Percentiles rank a stretch among this genome's conserved stretches.
phyloP scores from a whole-genome alignment of 345 rosid species.

The Linum lewisii region DNA sequence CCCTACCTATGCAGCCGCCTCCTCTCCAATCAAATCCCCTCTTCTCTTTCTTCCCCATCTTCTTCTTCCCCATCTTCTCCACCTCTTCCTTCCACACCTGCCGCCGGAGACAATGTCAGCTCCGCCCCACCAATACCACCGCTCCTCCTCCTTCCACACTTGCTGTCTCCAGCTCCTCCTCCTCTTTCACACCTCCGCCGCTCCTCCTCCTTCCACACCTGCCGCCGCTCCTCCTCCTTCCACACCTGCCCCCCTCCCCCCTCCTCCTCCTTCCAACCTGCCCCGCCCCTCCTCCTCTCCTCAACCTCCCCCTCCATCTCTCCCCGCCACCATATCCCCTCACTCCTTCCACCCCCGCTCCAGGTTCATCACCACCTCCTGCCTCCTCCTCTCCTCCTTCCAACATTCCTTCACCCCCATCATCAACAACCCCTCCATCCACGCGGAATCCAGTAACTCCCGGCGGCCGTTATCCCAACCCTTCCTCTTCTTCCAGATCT shows the following conservation, averaged over 20 bases:
- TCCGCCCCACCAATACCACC: constrained; percentile 4
- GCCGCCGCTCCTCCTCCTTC: constrained; percentile 10
- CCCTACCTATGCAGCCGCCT: too few species aligned
- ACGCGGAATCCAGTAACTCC: constrained; percentile 22
- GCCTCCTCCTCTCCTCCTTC: constrained; percentile 15
- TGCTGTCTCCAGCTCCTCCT: constrained; percentile 22
- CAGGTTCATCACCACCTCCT: neutral
- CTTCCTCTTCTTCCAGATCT: constrained; percentile 22
- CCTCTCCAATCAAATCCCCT: too few species aligned
- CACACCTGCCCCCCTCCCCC: neutral
- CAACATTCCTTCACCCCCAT: constrained; percentile 19
- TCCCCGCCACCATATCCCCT: neutral
- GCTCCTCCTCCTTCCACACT: constrained; percentile 8
- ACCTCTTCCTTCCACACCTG: too few species aligned
- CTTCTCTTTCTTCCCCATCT: too few species aligned
- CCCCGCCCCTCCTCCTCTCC: constrained; percentile 11
- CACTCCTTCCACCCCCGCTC: neutral
- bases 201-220: constrained; percentile 20
- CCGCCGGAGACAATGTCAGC: neutral
- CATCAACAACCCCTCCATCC: constrained; percentile 21
- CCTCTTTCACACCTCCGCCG: constrained; percentile 23
- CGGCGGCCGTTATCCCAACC: constrained; percentile 7
- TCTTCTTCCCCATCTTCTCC: too few species aligned
- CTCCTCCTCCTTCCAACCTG: neutral
- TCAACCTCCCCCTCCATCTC: neutral